These are phyloP conservation scores for Malus hybrid DNA, from an alignment of 331 rosid species.

Conservation along the genomic window DNA sequence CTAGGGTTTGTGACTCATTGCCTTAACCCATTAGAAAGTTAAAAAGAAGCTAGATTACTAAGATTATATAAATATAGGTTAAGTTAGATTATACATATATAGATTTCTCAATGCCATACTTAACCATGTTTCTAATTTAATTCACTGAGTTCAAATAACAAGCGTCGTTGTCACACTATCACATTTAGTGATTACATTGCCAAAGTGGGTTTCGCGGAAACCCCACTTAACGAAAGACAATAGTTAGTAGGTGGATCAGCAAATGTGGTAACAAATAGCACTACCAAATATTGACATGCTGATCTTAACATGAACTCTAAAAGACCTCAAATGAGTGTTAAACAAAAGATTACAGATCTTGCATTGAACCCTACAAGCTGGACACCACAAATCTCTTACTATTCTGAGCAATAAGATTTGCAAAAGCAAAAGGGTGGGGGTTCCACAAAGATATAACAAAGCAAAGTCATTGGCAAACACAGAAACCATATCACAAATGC, in stretches of 20 bases:
- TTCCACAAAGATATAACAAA: not conserved
- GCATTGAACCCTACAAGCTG: slow-evolving; percentile 2
- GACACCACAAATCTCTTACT: not conserved
- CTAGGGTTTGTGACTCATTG: not conserved
- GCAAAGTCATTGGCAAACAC: not conserved
- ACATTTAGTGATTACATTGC: not conserved
- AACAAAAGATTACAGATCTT: not conserved
- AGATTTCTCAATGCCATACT: not conserved
- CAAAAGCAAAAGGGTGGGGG: not conserved
- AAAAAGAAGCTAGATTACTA: no score
- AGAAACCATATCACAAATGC: not conserved
- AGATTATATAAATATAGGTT: no score
- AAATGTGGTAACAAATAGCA: not conserved
- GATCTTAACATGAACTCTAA: not conserved
- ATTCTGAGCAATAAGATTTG: not conserved
- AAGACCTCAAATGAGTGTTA: not conserved
- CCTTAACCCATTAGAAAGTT: no score
- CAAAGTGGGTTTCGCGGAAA: not conserved
- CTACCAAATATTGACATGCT: not conserved
- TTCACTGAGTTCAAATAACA: not conserved
- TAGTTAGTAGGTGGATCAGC: not conserved
- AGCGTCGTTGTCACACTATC: not conserved
- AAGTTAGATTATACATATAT: not conserved
- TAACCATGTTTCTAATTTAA: not conserved
- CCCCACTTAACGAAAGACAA: not conserved